These are phyloP conservation scores for Hypoxylon sp. DNA, from an alignment of 2,329 filamentous ascomycete genomes.

Conservation along the genomic window DNA sequence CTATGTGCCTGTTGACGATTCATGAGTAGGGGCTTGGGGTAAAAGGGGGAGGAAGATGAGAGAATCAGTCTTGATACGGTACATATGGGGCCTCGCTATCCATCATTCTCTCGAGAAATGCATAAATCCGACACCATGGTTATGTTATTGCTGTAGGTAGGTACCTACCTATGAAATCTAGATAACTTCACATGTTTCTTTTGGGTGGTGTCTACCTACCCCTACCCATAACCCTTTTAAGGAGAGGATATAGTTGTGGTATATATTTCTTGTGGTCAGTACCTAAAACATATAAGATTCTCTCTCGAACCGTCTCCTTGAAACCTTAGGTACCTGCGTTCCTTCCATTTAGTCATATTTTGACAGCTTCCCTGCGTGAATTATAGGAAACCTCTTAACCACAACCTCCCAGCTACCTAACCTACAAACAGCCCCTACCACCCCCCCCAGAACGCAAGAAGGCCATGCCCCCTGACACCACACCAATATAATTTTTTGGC, in stretches of 20 bases:
- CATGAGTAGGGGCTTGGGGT: background rate
- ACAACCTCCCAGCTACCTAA: background rate
- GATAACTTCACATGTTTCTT: no score
- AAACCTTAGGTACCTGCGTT: no score
- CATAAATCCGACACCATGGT: background rate
- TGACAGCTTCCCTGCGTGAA: background rate
- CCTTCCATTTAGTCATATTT: no score
- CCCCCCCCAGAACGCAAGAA: background rate
- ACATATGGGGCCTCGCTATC: background rate
- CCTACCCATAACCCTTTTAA: background rate
- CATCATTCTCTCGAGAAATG: background rate
- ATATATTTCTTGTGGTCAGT: background rate
- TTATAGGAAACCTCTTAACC: background rate
- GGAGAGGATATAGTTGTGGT: background rate
- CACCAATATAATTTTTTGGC: no score
- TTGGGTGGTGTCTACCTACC: background rate
- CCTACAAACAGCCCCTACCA: background rate
- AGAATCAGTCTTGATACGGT: background rate
- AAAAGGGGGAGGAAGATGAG: background rate
- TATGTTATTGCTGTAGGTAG: background rate
- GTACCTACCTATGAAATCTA: no score
- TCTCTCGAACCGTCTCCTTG: no score
- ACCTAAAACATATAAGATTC: background rate
- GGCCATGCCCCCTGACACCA: no score
- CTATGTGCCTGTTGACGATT: background rate